Evolutionary conservation across 495 filamentous ascomycete genomes (phyloP), one percentile per base, ranked within the genome.

Genomic region (Talaromyces wortmannii): DNA sequence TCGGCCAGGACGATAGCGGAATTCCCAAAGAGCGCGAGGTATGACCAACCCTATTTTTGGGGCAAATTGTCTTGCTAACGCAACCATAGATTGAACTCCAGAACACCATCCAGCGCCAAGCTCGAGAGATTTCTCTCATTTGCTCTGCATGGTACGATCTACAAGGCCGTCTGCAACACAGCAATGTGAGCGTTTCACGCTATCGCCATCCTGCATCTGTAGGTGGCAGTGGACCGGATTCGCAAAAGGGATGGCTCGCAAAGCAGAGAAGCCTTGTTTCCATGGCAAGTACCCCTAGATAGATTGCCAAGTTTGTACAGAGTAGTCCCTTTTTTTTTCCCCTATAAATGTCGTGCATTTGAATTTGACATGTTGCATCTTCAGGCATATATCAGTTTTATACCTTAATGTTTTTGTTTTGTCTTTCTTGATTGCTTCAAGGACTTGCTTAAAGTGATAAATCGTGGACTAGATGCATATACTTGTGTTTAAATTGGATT

Each of bases 71-170:
- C 23, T 48, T 49, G 48, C 51, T 50, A 23, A 47, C 45, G 50
- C 29, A 45, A 31, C 47, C 57, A 71, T 78, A 82, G 62, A 72
- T 80, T 61, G 75, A 79, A 61, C 82, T 87, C 43, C 73, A 85
- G 55, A 71, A 76, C 54, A 84, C 83, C 57, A 85, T 86, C 60
- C 87, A 86, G 55, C 77, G 90, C 45, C 81, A 89, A 65, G 59
- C 69, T 15, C 84, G 88, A 55, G 94, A 98, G 70, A 89, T 91
- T 59, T 76, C 75, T 50, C 82, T 97, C 68, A 90, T 98, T 56
- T 77, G 86, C 31, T 91, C 86, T 4, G 92, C 94, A 10, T 98
- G 90, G 89, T 95, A 96, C 69, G 90, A 96, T 60, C 80, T 97
- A 43, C 81, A 90, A 12, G 83, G 80, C 62, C 79, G 92, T 42